Conservation (phyloP, 192 early-diverging fungal genomes). For the Coemansia reversa region DNA sequence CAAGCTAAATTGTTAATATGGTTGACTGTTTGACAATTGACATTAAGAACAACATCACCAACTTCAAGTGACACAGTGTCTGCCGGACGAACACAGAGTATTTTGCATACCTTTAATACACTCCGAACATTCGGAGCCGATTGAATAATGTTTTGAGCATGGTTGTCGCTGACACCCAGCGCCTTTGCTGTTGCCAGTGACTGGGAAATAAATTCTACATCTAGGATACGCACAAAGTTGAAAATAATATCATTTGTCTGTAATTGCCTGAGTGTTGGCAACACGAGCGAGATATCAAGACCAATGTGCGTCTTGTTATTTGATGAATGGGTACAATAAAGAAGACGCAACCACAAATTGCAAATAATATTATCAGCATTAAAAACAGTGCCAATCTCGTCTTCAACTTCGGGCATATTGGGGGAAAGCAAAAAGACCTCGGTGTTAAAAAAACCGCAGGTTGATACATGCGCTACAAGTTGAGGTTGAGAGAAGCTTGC, state of each 20-base stretch:
- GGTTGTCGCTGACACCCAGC: slow-evolving; percentile 13
- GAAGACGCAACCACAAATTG: slow-evolving; percentile 18
- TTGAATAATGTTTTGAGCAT: slow-evolving; percentile 7
- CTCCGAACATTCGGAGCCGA: not conserved
- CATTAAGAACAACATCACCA: slow-evolving; percentile 34
- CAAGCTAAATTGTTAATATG: slow-evolving; percentile 26
- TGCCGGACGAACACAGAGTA: slow-evolving; percentile 3
- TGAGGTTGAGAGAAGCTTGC: slow-evolving; percentile 7
- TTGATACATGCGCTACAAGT: slow-evolving; percentile 20
- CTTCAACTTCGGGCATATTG: not conserved
- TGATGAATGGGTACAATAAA: slow-evolving; percentile 4
- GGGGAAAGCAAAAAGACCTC: slow-evolving; percentile 21
- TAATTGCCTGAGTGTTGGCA: slow-evolving; percentile 13
- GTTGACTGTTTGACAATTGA: slow-evolving; percentile 9
- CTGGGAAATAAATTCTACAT: slow-evolving; percentile 23
- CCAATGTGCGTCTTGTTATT: not conserved
- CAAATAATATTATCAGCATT: not conserved
- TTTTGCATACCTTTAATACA: slow-evolving; percentile 17
- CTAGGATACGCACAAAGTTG: slow-evolving; percentile 17
- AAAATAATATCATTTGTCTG: not conserved
- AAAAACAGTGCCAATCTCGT: slow-evolving; percentile 20
- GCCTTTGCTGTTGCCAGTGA: slow-evolving; percentile 18
- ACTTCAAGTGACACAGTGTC: slow-evolving; percentile 16
- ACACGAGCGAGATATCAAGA: slow-evolving; percentile 18
- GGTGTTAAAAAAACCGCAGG: slow-evolving; percentile 26